Evolutionary conservation across 2,329 filamentous ascomycete species (phyloP).

Genomic region (Xylariaceae sp.): DNA sequence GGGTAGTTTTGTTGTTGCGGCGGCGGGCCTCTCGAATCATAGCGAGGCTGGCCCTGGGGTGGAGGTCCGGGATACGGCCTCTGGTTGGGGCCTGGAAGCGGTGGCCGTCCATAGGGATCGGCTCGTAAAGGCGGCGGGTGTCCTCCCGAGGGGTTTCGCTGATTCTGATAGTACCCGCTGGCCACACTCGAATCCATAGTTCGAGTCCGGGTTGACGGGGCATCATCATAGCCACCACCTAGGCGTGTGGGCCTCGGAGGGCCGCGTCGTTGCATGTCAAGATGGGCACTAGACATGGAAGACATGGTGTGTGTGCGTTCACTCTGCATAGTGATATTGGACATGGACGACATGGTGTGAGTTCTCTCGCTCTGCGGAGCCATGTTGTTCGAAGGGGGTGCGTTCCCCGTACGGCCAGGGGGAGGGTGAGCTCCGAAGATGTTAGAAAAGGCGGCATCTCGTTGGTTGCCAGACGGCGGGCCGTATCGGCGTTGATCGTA

Average conservation of each 20-base stretch:
- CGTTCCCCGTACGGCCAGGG: conserved; percentile 86
- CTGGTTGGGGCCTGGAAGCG: conserved; percentile 47
- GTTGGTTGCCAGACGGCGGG: conserved; percentile 55
- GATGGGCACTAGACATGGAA: conserved; percentile 58
- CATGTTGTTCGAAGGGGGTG: conserved; percentile 61
- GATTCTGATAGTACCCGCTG: conserved; percentile 49
- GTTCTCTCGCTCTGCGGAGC: conserved; percentile 61
- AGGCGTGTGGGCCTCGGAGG: conserved; percentile 44
- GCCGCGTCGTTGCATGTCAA: conserved; percentile 56
- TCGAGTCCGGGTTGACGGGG: conserved; percentile 35
- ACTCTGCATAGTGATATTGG: conserved; percentile 49
- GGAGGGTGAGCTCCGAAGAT: conserved; percentile 89
- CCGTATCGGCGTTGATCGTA: conserved; percentile 52
- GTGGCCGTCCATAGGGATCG: conserved; percentile 38
- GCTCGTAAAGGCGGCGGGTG: conserved; percentile 34
- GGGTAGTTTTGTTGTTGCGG: conserved; percentile 44
- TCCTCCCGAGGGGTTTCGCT: conserved; percentile 48
- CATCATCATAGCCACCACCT: conserved; percentile 37
- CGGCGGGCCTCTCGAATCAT: conserved; percentile 54
- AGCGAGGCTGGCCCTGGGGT: conserved; percentile 43
- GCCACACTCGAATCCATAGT: conserved; percentile 42
- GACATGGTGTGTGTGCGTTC: conserved; percentile 79
- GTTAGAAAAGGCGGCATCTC: conserved; percentile 92
- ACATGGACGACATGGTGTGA: conserved; percentile 76
- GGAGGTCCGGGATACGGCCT: conserved; percentile 67